A percentile compares a stretch with the other conserved stretches of the same genome.
phyloP scores from a whole-genome alignment of 163 green algal species.

The Chlorella variabilis region DNA sequence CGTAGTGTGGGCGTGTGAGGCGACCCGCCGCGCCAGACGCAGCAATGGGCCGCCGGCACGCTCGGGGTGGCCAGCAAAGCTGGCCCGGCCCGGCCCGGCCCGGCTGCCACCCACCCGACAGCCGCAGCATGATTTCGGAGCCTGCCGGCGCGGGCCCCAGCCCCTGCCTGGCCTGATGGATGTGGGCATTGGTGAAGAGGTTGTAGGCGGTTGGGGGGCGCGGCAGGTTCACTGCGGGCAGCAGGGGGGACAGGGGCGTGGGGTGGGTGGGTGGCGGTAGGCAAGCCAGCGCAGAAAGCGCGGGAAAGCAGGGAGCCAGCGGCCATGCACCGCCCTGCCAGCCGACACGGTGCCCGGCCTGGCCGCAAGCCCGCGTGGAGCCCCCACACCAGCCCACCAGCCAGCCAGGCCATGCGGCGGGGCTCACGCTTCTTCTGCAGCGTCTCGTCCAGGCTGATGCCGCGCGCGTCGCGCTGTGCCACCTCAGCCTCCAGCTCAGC shows the following conservation, averaged over 20 bases:
- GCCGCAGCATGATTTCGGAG: background rate
- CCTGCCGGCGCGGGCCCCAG: background rate
- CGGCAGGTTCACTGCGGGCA: constrained; percentile 4
- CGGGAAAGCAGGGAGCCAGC: no score
- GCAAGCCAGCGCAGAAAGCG: no score
- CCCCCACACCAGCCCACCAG: no score
- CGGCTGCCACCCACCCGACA: background rate
- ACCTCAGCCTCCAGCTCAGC: background rate
- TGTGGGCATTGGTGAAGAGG: constrained; percentile 20
- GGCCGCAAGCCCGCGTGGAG: no score
- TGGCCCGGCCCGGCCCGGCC: background rate
- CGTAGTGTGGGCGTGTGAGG: no score
- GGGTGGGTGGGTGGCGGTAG: no score
- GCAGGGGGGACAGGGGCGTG: background rate
- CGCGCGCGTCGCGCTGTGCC: background rate
- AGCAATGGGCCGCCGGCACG: background rate
- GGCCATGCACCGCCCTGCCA: no score
- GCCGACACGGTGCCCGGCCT: no score
- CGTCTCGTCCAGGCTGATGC: background rate
- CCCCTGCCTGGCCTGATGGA: background rate
- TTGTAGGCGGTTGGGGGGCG: constrained; percentile 37
- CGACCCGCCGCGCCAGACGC: no score
- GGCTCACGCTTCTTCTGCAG: background rate
- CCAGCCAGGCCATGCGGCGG: background rate
- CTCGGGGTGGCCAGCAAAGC: background rate